Evolutionary conservation across 305 asterid genomes (phyloP), one percentile per base, ranked within the genome.

Genomic region (Solanum hybrid): DNA sequence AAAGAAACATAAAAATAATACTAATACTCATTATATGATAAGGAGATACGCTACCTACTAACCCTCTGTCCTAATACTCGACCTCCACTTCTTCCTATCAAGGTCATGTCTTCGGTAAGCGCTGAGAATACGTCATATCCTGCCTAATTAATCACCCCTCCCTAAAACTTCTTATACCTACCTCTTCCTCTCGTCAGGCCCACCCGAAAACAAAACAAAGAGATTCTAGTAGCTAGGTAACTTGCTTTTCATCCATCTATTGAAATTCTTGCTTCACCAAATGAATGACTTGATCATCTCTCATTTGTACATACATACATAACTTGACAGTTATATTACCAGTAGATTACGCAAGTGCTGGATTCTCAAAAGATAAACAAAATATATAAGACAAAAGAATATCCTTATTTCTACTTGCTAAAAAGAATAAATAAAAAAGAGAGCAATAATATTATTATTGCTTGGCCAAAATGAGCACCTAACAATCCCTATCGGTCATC

Each of bases 401-500:
- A 20, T 26, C 29, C 29, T 5, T 46, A 31, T 84, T 84, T 14
- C 87, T 51, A 60, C 87, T 31, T 85, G 76, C 36, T 51, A 7
- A 31, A 56, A 56, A 31, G 22, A 46, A 82, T 27, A 81, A 42
- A 81, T 5, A 27, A 27, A 42, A 40, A 2, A 75, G 36, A 56
- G 32, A 24, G 26, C 32, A 42, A 13, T 14, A 42, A 13, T 14
- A 31, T 14, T 87, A 9, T 26, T 75, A 87, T 71, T 87, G 66
- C 89, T 89, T 76, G 90, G 69, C 90, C 89, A 17, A 85, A 90
- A 82, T 82, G 91, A 89, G 87, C 82, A 86, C 87, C 87, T 88
- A 80, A 89, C 88, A 40, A 86, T 86, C 77, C 37, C 89, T 87
- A 66, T 73, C 37, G 3, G 3, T 29, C 79, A 29, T 91, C 87